Conservation (phyloP, 441 rosid species). For the Populus hybrid region DNA sequence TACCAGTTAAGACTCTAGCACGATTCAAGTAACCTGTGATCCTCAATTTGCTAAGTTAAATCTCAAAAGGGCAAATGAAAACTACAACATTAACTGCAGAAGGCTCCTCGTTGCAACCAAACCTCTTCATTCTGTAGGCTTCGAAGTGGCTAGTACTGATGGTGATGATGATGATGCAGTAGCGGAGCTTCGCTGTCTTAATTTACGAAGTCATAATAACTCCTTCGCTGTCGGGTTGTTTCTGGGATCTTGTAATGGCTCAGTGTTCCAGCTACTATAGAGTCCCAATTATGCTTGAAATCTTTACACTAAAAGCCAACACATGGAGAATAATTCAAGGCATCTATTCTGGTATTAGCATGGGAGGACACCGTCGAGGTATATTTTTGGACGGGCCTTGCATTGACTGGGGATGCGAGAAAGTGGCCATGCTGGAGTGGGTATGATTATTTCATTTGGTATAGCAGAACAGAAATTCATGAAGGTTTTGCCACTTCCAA, state of each 20-base stretch:
- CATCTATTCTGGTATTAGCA: not conserved
- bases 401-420: not conserved
- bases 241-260: not conserved
- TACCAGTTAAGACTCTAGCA: not conserved
- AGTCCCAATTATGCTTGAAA: not conserved
- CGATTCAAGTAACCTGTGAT: not conserved
- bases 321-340: not conserved
- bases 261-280: not conserved
- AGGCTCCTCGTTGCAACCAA: not conserved
- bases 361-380: not conserved
- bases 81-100: not conserved
- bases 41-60: not conserved
- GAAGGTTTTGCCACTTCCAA: not conserved
- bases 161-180: not conserved
- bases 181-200: not conserved
- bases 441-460: not conserved
- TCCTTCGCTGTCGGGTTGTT: not conserved
- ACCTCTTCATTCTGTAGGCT: not conserved
- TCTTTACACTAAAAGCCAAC: not conserved
- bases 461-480: not conserved
- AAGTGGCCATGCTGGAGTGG: not conserved
- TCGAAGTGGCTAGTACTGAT: not conserved
- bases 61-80: not conserved
- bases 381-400: not conserved
- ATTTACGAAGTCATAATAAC: not conserved